These are phyloP conservation scores for Cylindrotheca fusiformis DNA, from an alignment of 108 stramenopile species.

Conservation along the genomic window DNA sequence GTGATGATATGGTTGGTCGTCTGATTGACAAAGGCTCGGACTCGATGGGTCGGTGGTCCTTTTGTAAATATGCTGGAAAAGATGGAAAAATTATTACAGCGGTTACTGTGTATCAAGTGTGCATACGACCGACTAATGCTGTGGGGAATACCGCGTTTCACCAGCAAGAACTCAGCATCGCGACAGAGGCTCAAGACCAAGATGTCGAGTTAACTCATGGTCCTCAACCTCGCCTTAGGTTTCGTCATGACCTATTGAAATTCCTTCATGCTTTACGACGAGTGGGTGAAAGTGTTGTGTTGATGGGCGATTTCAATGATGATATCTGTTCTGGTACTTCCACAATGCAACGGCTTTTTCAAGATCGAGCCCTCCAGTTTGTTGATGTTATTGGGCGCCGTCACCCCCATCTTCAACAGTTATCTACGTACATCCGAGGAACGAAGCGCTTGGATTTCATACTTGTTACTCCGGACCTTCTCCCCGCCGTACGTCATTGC, in stretches of 20 bases:
- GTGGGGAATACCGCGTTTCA: constrained; percentile 3
- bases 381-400: background rate
- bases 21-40: no score
- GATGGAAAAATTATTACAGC: background rate
- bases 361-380: background rate
- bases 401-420: background rate
- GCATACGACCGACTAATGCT: no score
- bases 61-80: constrained; percentile 3
- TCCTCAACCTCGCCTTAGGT: background rate
- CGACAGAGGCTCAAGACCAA: background rate
- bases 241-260: background rate
- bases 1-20: no score
- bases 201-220: no score
- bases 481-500: background rate
- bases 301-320: no score
- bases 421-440: background rate
- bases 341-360: background rate
- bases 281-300: background rate
- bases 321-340: background rate
- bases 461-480: background rate
- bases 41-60: no score
- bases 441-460: no score
- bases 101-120: constrained; percentile 4
- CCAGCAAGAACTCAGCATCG: background rate
- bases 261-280: background rate